These are phyloP conservation scores for Leishmania guyanensis DNA, from an alignment of 208 protist species.

Conservation along the genomic window DNA sequence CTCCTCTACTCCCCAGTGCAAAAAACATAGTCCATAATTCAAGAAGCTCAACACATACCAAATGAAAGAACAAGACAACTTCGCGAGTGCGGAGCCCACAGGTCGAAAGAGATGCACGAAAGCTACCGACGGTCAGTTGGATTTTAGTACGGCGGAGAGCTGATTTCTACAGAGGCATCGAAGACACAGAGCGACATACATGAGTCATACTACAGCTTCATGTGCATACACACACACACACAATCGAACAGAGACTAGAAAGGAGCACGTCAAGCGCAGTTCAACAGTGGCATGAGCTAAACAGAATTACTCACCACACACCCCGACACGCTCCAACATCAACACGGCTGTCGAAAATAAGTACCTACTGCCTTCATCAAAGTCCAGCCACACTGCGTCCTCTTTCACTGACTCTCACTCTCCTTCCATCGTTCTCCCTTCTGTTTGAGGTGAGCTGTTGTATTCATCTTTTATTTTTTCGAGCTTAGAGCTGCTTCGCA, in stretches of 20 bases:
- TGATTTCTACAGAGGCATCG: no score
- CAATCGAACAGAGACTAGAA: not conserved
- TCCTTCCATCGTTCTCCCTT: not conserved
- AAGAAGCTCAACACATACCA: not conserved
- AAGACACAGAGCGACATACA: not conserved
- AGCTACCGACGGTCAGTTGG: no score
- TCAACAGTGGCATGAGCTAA: no score
- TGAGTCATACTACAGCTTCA: no score
- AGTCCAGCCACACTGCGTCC: no score
- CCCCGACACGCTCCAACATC: not conserved
- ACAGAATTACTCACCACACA: not conserved
- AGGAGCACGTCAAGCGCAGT: not conserved
- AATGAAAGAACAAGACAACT: not conserved
- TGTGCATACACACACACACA: not conserved
- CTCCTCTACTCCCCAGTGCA: not conserved
- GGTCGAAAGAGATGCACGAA: no score
- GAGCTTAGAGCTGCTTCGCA: conserved; percentile 63
- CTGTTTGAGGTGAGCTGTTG: not conserved
- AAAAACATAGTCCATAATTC: not conserved
- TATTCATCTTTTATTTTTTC: not conserved
- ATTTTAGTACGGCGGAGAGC: no score
- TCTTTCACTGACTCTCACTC: not conserved
- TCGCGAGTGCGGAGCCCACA: no score
- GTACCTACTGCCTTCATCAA: not conserved
- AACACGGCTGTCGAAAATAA: not conserved